Conservation (phyloP, 148 eudicot genomes). For the Rhododendron vialii region DNA sequence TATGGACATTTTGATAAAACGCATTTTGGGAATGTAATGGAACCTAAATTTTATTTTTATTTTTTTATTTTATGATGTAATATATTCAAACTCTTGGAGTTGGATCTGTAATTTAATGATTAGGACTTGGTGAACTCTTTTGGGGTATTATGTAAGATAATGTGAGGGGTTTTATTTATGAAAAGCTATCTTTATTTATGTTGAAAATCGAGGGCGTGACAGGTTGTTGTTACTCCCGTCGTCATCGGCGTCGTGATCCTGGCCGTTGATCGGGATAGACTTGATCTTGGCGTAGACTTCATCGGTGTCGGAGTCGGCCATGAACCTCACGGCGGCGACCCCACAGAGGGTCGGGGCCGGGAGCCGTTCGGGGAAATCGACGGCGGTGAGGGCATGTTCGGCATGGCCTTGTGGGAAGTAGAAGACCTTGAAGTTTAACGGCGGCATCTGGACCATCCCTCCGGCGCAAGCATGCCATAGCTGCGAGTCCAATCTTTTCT, state of each 20-base stretch:
- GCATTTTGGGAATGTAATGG: too few species aligned
- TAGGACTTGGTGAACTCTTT: too few species aligned
- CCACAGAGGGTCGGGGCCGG: slow-evolving; percentile 37
- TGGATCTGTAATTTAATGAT: too few species aligned
- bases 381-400: slow-evolving; percentile 36
- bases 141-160: too few species aligned
- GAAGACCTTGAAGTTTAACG: slow-evolving; percentile 35
- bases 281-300: slow-evolving; percentile 46
- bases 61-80: too few species aligned
- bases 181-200: too few species aligned
- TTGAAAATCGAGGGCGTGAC: too few species aligned
- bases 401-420: slow-evolving; percentile 61
- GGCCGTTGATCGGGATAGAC: slow-evolving; percentile 33
- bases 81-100: too few species aligned
- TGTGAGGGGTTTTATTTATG: too few species aligned
- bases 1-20: too few species aligned
- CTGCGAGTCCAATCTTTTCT: slow-evolving; percentile 42
- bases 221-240: slow-evolving; percentile 4
- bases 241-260: slow-evolving; percentile 5
- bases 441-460: slow-evolving; percentile 55
- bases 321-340: slow-evolving; percentile 34
- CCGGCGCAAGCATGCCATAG: slow-evolving; percentile 65
- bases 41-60: too few species aligned
- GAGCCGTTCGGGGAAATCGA: slow-evolving; percentile 36
- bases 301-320: slow-evolving; percentile 49